Evolutionary conservation across 768 basidiomycete genomes (phyloP).

Genomic region (Filobasidium wieringae): DNA sequence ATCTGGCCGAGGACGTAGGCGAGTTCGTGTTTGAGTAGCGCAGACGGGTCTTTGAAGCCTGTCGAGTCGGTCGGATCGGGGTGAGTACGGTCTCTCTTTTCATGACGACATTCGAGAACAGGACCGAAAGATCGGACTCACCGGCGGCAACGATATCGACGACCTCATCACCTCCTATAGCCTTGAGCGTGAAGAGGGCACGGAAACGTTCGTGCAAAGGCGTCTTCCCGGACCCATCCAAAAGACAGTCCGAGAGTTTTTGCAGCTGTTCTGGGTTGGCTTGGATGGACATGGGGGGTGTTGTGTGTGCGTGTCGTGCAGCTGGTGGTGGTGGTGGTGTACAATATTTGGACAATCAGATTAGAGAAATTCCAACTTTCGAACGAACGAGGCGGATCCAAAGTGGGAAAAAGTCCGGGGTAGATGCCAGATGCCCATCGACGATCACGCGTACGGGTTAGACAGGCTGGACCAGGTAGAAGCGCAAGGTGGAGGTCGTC

Average conservation of each 20-base stretch:
- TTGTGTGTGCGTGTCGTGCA: background rate
- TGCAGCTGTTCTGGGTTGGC: conserved; percentile 47
- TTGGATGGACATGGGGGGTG: conserved; percentile 26
- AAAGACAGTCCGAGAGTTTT: conserved; percentile 60
- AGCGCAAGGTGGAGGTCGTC: too few species aligned
- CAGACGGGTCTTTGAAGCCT: conserved; percentile 80
- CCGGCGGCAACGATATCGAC: conserved; percentile 78
- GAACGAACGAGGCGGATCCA: too few species aligned
- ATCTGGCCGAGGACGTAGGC: conserved; percentile 96
- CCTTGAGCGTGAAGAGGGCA: conserved; percentile 82
- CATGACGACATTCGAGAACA: background rate
- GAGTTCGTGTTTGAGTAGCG: conserved; percentile 88
- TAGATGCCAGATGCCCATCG: too few species aligned
- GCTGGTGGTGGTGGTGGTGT: too few species aligned
- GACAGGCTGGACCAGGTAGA: background rate
- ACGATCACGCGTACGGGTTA: too few species aligned
- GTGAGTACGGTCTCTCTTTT: background rate
- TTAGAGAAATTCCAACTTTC: too few species aligned
- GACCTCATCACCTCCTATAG: conserved; percentile 57
- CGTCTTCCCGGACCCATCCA: conserved; percentile 60
- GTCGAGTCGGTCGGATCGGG: background rate
- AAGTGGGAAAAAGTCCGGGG: too few species aligned
- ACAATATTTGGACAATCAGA: too few species aligned
- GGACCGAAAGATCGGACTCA: conserved; percentile 28
- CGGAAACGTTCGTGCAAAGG: conserved; percentile 79